phyloP scores from a whole-genome alignment of 306 rosid species.

The Cucurbita argyrosperma region DNA sequence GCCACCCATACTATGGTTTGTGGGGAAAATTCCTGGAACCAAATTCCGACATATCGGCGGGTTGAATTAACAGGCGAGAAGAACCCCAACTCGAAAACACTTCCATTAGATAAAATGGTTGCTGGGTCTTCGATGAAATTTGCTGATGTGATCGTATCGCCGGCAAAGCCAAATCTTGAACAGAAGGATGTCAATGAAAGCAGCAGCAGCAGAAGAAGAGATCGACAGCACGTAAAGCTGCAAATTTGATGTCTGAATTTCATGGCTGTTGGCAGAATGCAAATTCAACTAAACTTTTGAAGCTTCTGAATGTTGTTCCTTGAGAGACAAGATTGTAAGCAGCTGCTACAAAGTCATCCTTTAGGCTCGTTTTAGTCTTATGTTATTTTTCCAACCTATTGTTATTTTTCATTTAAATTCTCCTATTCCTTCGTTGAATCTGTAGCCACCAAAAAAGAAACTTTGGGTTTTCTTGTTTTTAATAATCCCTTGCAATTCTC shows the following conservation, averaged over 20 bases:
- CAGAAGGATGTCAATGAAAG: not conserved
- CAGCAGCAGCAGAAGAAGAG: not conserved
- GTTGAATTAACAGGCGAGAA: not conserved
- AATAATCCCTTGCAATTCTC: not conserved
- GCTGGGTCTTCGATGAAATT: not conserved
- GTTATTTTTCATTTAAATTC: no score
- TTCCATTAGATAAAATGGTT: not conserved
- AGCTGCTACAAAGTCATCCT: not conserved
- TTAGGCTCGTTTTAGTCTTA: not conserved
- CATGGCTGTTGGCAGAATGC: not conserved
- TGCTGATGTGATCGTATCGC: not conserved
- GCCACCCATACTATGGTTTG: conserved; percentile 1
- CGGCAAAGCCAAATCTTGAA: not conserved
- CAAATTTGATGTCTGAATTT: not conserved
- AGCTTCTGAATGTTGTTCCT: not conserved
- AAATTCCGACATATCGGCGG: conserved; percentile 5
- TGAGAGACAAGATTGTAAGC: no score
- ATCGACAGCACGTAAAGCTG: no score
- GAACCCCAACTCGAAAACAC: not conserved
- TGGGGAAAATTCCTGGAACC: not conserved
- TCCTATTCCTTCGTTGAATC: not conserved
- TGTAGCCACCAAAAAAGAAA: not conserved
- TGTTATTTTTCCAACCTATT: not conserved
- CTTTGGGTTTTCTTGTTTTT: not conserved
- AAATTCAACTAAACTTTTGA: not conserved